A percentile compares a stretch with the other conserved stretches of the same genome.
Conservation (phyloP, 495 filamentous ascomycete species). For the Polyplosphaeria fusca region DNA sequence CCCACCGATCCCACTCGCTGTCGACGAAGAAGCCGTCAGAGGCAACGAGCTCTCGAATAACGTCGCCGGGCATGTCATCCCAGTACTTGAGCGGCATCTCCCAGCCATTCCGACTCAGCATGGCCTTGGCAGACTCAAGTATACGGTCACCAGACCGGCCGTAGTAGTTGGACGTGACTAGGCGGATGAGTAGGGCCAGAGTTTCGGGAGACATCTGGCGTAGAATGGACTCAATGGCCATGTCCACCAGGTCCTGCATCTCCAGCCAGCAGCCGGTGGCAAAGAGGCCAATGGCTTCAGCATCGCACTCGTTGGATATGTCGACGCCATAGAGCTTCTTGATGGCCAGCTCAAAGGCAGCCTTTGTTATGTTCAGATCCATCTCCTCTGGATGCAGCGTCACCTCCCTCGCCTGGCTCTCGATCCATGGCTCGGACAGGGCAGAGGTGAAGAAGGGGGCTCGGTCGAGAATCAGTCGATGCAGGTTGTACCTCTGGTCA, state of each 20-base stretch:
- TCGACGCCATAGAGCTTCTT: constrained; percentile 56
- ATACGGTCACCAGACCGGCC: constrained; percentile 55
- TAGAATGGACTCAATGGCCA: constrained; percentile 52
- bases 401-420: constrained; percentile 53
- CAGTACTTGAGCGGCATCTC: constrained; percentile 56
- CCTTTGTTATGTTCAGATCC: constrained; percentile 55
- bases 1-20: constrained; percentile 58
- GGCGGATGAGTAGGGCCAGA: constrained; percentile 48
- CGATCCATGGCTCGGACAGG: constrained; percentile 58
- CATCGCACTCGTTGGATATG: constrained; percentile 50
- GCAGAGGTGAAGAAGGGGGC: constrained; percentile 57
- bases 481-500: constrained; percentile 51
- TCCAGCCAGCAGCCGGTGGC: constrained; percentile 60
- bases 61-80: constrained; percentile 57
- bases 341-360: constrained; percentile 56
- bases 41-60: constrained; percentile 56
- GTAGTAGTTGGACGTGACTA: constrained; percentile 61
- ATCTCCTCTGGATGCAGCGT: constrained; percentile 56
- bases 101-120: constrained; percentile 61
- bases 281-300: constrained; percentile 55
- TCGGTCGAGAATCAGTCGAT: constrained; percentile 57
- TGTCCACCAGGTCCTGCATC: constrained; percentile 58
- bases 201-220: constrained; percentile 51
- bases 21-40: constrained; percentile 60
- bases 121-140: constrained; percentile 54